Evolutionary conservation across 768 basidiomycete genomes (phyloP), one percentile per base, ranked within the genome.

Genomic region (Xerocomus potaroensis): DNA sequence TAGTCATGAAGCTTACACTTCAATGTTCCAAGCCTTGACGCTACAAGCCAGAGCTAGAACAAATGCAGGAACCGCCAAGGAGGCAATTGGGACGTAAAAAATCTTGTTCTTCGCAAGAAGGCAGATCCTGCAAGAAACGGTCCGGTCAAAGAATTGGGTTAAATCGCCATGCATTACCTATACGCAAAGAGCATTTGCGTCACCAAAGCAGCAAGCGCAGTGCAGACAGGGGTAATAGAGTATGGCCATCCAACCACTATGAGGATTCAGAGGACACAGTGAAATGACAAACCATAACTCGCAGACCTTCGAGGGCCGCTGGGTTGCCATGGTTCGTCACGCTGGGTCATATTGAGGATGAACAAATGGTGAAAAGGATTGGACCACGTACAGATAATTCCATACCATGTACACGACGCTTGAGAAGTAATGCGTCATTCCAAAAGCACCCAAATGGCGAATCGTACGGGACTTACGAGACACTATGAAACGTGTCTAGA

Each of bases 201-300:
- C 12, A 76, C 58, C 19, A 77, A 58, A 1, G 75, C 76, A 18
- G 73, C 71, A 5, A 74, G 54, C 1, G 74, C 64, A 4, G 74
- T 77, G 12, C 74, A 74, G 26, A 70, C 63, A 12, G 77, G 73
- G 0, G 76, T 77, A 49, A 79, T 74, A 1, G 74, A 71, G 34
- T 76, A 74, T 1, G 71, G 72, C 75, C 76, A 78, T 22, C 62
- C 64, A 34, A 73, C 69, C 34, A 58, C 72, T 46, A 73, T 3
- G 8, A 6, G 23, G 16, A 24, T 4, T 18, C 8, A 44, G 16
- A 46, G n/a, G 11, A 39, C n/a, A 3, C n/a, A 5, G 4, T 14
- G 7, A 30, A 40, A 12, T 2, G 3, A 36, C 7, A 21, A 18
- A n/a, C 11, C 12, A 23, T 12, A 6, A 8, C 5, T 5, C 18